Base-by-base conservation (phyloP, 495 filamentous ascomycete genomes). In the Penicillium manginii region DNA sequence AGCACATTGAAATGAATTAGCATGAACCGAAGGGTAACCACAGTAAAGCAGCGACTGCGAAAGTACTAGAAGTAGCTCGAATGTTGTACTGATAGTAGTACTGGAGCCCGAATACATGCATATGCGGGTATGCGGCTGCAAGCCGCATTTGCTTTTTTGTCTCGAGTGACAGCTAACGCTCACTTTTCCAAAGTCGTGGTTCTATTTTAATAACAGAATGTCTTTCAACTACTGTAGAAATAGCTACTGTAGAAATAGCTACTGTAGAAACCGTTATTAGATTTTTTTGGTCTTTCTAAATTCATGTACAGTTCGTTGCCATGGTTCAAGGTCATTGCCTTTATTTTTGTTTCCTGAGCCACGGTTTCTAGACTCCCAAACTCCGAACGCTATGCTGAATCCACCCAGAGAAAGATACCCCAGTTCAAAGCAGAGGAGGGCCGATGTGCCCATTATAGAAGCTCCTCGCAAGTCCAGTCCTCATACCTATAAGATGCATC, bases 401-500 rank as follows among this genome's bases (percentile, higher is more conserved):
- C 54, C 61, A 71, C 49, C 57, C 60, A 58, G 57, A 61, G 51
- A 62, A 64, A 66, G 32, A 43, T 17, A 43, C n/a, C 40, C 40
- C 17, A 43, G 15, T 43, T 18, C 40, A 43, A 42, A 51, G 31
- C 45, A 3, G 40, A 53, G 56, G 47, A 58, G 4, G 11, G 29
- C 46, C 37, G 10, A 42, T 63, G 31, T 52, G 42, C 31, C 42
- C 1, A 22, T 59, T 71, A 86, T 40, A 96, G 81, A 32, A 98
- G 80, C 70, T 98, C 94, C 78, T 98, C 94, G 77, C 92, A 96
- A 52, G 91, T 94, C 94, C 94, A 98, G 74, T 98, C 94, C 81
- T 98, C 94, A 71, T 98, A 98, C 78, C 93, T 97, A 29, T 32
- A 23, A 19, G 33, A 29, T 50, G 22, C 26, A 51, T 17, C 54